Base-by-base conservation (phyloP, 2,329 filamentous ascomycete species). In the Grosmannia clavigera region DNA sequence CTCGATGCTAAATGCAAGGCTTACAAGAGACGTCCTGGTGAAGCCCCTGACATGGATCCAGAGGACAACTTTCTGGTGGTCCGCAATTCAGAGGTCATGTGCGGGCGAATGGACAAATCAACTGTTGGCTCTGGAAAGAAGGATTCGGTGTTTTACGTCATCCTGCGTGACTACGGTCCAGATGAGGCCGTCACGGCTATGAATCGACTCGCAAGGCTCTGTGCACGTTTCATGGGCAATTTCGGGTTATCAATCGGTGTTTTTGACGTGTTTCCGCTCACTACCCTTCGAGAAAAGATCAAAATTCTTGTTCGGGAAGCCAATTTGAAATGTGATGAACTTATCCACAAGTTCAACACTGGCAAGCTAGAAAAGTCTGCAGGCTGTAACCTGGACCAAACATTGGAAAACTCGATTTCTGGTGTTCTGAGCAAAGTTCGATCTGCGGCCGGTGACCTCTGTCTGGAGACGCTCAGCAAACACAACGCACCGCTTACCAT, bases 61-160 rank as follows among this genome's bases (percentile, higher is more conserved):
- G 90, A 94, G 65, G 94, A 99, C 71, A 85, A 87, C 9, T 97
- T 90, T 81, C 78, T 99, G 11, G 90, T 96, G 16, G 87, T 99
- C 63, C 88, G 92, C 61, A 97, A 99, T 70, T 97, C 92, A 0
- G 92, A 96, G 71, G 85, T 97, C 63, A 95, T 99, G 89, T 97
- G 92, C 69, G 94, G 94, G 63, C 83, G 87, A 62, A 96, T 97
- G 91, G 94, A 99, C 76, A 99, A 99, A 74, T 88, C 90, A 1
- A 97, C 92, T 0, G 90, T 99, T n/a, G 94, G 94, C 66, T 85
- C 90, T 6, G 94, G 94, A 67, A 97, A 97, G 77, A 99, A 99
- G 70, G 92, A 96, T 70, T 96, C 92, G 0, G 86, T 99, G 25
- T 99, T 97, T 70, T 99, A 96, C 69, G 88, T 97, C 60, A 92